phyloP scores from a whole-genome alignment of 139 green algal species.

The Chloropicon primus region DNA sequence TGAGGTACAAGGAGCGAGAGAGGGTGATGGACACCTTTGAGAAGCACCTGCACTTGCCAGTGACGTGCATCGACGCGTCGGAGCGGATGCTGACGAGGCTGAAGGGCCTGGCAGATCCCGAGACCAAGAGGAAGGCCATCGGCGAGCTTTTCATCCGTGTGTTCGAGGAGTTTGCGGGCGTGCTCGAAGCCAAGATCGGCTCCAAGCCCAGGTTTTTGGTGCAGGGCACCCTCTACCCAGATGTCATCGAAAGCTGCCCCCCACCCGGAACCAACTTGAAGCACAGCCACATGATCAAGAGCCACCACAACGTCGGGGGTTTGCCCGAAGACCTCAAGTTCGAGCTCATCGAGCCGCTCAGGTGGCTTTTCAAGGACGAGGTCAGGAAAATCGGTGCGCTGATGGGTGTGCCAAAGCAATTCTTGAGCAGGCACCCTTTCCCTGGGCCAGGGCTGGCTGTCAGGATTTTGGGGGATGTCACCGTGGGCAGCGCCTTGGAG shows the following conservation, averaged over 20 bases:
- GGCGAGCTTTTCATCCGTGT: conserved; percentile 85
- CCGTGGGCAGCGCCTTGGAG: conserved; percentile 49
- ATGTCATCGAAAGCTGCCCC: conserved; percentile 97
- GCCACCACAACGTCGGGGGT: conserved; percentile 97
- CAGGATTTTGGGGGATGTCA: conserved; percentile 90
- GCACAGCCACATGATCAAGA: conserved; percentile 99
- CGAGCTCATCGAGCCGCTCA: conserved; percentile 91
- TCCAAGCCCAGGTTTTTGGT: conserved; percentile 54
- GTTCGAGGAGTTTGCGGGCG: conserved; percentile 47
- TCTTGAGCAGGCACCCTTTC: conserved; percentile 94
- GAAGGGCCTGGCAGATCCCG: conserved; percentile 75
- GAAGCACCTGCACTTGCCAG: conserved; percentile 89
- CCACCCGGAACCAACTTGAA: conserved; percentile 86
- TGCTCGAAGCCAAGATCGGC: conserved; percentile 56
- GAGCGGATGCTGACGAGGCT: conserved; percentile 32
- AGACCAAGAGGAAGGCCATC: conserved; percentile 95
- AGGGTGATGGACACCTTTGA: conserved; percentile 93
- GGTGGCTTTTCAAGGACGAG: conserved; percentile 96
- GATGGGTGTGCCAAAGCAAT: conserved; percentile 53
- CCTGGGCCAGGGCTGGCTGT: conserved; percentile 86
- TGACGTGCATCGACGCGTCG: conserved; percentile 72
- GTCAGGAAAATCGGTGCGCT: conserved; percentile 14
- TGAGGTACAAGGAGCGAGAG: conserved; percentile 80
- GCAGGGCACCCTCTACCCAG: conserved; percentile 93
- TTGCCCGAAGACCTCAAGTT: conserved; percentile 95